A percentile compares a stretch with the other conserved stretches of the same genome.
These are phyloP conservation scores for Yamadazyma oceani DNA, from an alignment of 1,139 yeast genomes.

Conservation along the genomic window DNA sequence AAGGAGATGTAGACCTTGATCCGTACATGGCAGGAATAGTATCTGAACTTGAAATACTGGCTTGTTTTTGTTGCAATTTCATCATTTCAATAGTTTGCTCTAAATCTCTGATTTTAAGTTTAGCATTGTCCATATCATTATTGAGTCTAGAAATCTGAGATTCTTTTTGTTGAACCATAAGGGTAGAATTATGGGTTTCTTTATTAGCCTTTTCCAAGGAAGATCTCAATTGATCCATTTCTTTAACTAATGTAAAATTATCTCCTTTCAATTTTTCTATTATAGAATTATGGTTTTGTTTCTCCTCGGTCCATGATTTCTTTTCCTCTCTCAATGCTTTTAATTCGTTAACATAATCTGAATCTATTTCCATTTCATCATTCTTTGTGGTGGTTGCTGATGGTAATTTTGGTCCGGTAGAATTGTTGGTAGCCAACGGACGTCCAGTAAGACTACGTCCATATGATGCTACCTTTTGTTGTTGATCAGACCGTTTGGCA, in stretches of 20 bases:
- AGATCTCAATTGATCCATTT: conserved; percentile 34
- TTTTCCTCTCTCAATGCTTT: conserved; percentile 54
- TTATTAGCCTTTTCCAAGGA: conserved; percentile 40
- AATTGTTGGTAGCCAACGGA: conserved; percentile 26
- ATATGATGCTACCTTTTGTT: conserved; percentile 27
- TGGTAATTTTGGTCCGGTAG: conserved; percentile 15
- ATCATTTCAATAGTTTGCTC: conserved; percentile 53
- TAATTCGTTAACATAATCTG: conserved; percentile 46
- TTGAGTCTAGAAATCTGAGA: conserved; percentile 59
- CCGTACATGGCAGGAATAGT: conserved; percentile 6
- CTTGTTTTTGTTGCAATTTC: conserved; percentile 30
- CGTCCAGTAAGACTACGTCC: conserved; percentile 42
- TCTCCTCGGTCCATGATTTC: conserved; percentile 48
- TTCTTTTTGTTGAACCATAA: conserved; percentile 63
- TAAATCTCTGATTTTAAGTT: conserved; percentile 47
- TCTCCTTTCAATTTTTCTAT: conserved; percentile 47
- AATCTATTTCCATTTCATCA: conserved; percentile 14
- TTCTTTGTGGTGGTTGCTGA: conserved; percentile 7
- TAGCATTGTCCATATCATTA: conserved; percentile 59
- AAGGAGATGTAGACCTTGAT: conserved; percentile 7
- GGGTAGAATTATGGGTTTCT: conserved; percentile 51
- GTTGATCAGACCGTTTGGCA: conserved; percentile 42
- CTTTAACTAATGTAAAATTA: conserved; percentile 42
- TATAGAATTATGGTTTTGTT: conserved; percentile 36
- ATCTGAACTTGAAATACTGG: conserved; percentile 1